Evolutionary conservation across 2,329 filamentous ascomycete species (phyloP).

Genomic region (Scedosporium aurantiacum): DNA sequence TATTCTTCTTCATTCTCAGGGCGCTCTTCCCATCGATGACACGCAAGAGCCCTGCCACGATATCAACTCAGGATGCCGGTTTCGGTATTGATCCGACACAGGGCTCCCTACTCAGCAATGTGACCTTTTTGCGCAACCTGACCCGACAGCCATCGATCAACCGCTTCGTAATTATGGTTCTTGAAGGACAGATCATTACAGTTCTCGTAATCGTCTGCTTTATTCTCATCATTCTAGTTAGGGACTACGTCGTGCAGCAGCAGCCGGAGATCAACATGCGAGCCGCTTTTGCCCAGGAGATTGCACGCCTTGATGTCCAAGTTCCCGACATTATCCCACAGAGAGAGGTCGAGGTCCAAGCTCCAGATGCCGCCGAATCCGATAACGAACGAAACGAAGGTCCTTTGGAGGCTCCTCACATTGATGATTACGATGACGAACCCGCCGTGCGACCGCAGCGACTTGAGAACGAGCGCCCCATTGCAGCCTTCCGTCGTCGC

Average conservation of each 20-base stretch:
- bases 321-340: background rate
- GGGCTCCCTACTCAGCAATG: conserved; percentile 43
- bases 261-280: conserved; percentile 85
- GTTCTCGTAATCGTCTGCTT: conserved; percentile 84
- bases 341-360: background rate
- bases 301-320: background rate
- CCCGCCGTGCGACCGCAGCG: background rate
- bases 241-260: conserved; percentile 97
- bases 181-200: conserved; percentile 92
- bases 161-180: conserved; percentile 64
- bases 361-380: background rate
- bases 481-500: background rate
- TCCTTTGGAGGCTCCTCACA: background rate
- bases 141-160: conserved; percentile 66
- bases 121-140: conserved; percentile 44
- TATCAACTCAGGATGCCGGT: background rate
- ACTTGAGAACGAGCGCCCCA: background rate
- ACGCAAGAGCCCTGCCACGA: background rate
- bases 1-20: conserved; percentile 3
- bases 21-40: conserved; percentile 2
- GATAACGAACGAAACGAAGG: background rate
- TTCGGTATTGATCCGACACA: conserved; percentile 10
- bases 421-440: background rate
- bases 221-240: conserved; percentile 90
- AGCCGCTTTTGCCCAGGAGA: conserved; percentile 40